phyloP scores from a whole-genome alignment of 371 early-diverging fungal species.

The Mucor irregularis region DNA sequence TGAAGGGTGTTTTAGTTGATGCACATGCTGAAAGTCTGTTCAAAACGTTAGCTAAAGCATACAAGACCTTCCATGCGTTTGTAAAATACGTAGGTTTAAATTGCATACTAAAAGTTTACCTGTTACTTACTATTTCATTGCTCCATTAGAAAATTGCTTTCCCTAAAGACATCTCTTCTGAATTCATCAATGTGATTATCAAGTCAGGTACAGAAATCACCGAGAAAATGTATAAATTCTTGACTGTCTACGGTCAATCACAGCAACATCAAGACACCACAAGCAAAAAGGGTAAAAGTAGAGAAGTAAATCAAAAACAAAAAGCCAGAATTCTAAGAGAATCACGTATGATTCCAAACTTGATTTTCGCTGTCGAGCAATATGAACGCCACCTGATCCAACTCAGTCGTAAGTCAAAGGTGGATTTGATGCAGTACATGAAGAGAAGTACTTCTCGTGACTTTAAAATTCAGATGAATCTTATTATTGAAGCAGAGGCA shows the following conservation, averaged over 20 bases:
- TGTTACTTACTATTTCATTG: not conserved
- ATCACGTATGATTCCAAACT: constrained; percentile 61
- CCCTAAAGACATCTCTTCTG: constrained; percentile 25
- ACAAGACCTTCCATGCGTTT: constrained; percentile 40
- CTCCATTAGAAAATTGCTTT: constrained; percentile 37
- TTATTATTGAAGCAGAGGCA: constrained; percentile 18
- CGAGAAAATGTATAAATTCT: constrained; percentile 50
- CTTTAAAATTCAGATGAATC: constrained; percentile 61
- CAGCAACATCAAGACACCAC: not conserved
- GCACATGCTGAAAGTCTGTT: constrained; percentile 44
- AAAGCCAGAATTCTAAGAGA: constrained; percentile 62
- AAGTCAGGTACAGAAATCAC: constrained; percentile 37
- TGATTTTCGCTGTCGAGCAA: constrained; percentile 70
- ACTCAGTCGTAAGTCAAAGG: constrained; percentile 62
- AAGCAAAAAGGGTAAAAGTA: constrained; percentile 24
- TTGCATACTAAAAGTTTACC: not conserved
- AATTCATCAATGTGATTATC: constrained; percentile 37
- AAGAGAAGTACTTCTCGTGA: constrained; percentile 72
- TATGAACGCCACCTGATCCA: constrained; percentile 69
- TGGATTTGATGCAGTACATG: constrained; percentile 69
- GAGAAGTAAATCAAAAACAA: constrained; percentile 21
- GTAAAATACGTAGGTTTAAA: constrained; percentile 47
- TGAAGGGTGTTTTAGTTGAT: constrained; percentile 30
- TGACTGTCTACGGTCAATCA: constrained; percentile 46
- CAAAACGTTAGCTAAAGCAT: constrained; percentile 39